Evolutionary conservation across 352 stramenopile species (phyloP).

Genomic region (Aphanomyces stellatus): DNA sequence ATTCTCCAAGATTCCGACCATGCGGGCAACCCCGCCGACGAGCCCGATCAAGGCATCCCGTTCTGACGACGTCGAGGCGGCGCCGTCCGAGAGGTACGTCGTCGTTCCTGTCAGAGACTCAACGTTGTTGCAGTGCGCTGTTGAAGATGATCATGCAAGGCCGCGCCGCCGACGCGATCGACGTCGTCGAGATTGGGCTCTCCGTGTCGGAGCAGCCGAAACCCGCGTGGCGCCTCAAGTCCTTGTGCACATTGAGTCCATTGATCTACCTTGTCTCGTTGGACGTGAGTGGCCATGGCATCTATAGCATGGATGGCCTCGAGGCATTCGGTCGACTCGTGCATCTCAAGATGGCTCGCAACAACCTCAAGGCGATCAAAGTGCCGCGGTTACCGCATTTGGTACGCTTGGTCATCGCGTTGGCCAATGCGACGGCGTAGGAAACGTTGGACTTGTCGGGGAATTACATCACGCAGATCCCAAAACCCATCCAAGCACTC

Average conservation of each 20-base stretch:
- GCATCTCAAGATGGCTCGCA: slow-evolving; percentile 42
- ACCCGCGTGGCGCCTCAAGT: slow-evolving; percentile 1
- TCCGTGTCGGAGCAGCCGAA: not conserved
- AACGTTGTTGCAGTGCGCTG: not conserved
- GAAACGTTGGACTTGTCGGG: slow-evolving; percentile 51
- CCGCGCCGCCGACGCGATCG: not conserved
- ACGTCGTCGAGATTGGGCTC: not conserved
- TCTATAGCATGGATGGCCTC: slow-evolving; percentile 45
- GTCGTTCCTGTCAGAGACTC: not conserved
- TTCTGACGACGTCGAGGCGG: not conserved
- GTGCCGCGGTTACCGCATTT: not conserved
- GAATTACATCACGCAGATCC: slow-evolving; percentile 76
- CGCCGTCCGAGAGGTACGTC: not conserved
- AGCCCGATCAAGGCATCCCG: not conserved
- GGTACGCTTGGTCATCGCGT: not conserved
- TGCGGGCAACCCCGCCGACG: not conserved
- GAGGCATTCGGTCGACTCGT: slow-evolving; percentile 42
- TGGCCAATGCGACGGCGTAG: not conserved
- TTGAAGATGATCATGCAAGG: not conserved
- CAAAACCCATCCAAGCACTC: slow-evolving; percentile 37
- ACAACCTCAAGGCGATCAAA: slow-evolving; percentile 57
- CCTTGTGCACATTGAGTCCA: slow-evolving; percentile 24
- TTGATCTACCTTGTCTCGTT: slow-evolving; percentile 45
- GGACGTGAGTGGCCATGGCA: slow-evolving; percentile 54
- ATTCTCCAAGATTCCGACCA: not conserved